These are phyloP conservation scores for Ochetophila trinervis DNA, from an alignment of 306 rosid genomes.

Conservation along the genomic window DNA sequence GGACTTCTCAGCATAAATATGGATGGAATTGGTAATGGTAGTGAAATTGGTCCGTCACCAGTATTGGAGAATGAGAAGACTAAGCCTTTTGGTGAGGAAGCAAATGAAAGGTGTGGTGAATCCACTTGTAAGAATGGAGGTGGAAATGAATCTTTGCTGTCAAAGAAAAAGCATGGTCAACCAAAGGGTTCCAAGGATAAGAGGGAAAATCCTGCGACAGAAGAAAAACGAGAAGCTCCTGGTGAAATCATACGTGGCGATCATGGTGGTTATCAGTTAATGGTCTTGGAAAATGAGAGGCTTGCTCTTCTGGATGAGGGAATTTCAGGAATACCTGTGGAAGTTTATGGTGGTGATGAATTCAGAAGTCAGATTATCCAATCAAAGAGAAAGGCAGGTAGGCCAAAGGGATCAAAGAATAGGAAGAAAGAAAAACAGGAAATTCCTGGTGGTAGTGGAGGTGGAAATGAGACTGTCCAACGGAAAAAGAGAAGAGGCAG, in stretches of 20 bases:
- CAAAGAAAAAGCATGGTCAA: slow-evolving; percentile 32
- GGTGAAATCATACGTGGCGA: neutral
- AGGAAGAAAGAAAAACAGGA: slow-evolving; percentile 20
- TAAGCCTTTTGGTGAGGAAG: neutral
- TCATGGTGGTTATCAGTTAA: neutral
- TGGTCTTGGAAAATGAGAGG: slow-evolving; percentile 23
- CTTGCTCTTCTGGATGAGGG: slow-evolving; percentile 21
- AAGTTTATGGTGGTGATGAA: slow-evolving; percentile 16
- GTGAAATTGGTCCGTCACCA: neutral
- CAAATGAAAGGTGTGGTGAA: slow-evolving; percentile 7
- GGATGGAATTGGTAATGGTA: neutral
- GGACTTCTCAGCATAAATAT: neutral
- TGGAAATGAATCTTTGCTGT: slow-evolving; percentile 18
- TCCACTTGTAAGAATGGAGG: slow-evolving; percentile 16
- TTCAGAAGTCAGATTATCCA: slow-evolving; percentile 6
- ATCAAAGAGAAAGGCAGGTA: slow-evolving; percentile 27
- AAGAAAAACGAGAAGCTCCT: neutral
- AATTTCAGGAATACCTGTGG: slow-evolving; percentile 11
- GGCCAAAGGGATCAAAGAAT: slow-evolving; percentile 36
- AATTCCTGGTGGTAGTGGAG: slow-evolving; percentile 9
- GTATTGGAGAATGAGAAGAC: neutral
- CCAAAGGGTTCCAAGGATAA: slow-evolving; percentile 38
- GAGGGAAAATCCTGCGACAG: slow-evolving; percentile 14
- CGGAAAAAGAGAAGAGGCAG: slow-evolving; percentile 13
- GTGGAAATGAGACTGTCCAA: slow-evolving; percentile 14